Percentiles rank a stretch among this genome's conserved stretches.
Conservation (phyloP, 2,329 filamentous ascomycete species). For the Rasamsonia emersonii region DNA sequence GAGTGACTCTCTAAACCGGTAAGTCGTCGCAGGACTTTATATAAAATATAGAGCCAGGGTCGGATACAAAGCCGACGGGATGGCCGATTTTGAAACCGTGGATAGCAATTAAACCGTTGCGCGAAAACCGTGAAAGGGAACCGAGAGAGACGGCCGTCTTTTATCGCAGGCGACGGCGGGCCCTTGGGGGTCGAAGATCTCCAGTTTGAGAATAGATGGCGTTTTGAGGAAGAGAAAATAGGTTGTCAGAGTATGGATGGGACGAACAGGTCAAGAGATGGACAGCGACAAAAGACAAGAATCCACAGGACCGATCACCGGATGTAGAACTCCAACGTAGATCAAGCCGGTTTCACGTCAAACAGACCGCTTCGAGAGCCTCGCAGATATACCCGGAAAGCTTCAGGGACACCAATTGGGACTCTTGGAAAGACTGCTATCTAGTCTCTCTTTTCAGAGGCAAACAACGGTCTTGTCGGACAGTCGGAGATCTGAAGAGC, state of each 20-base stretch:
- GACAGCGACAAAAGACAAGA: conserved; percentile 3
- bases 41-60: conserved; percentile 3
- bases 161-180: conserved; percentile 24
- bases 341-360: conserved; percentile 5
- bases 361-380: neutral
- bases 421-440: conserved; percentile 4
- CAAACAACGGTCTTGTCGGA: conserved; percentile 13
- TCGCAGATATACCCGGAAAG: neutral
- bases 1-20: too few species aligned
- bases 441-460: conserved; percentile 2
- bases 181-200: conserved; percentile 17
- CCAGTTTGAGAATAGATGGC: conserved; percentile 14
- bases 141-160: conserved; percentile 23
- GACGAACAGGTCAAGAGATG: neutral
- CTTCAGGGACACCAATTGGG: neutral
- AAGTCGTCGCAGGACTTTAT: conserved; percentile 14
- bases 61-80: conserved; percentile 8
- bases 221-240: neutral
- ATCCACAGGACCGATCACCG: conserved; percentile 7
- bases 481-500: conserved; percentile 23
- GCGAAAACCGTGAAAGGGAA: conserved; percentile 24
- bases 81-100: conserved; percentile 14
- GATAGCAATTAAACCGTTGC: conserved; percentile 21
- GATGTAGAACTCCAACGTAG: conserved; percentile 8
- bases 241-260: conserved; percentile 1